Evolutionary conservation across 2,329 filamentous ascomycete genomes (phyloP).

Genomic region (Hortaea werneckii): DNA sequence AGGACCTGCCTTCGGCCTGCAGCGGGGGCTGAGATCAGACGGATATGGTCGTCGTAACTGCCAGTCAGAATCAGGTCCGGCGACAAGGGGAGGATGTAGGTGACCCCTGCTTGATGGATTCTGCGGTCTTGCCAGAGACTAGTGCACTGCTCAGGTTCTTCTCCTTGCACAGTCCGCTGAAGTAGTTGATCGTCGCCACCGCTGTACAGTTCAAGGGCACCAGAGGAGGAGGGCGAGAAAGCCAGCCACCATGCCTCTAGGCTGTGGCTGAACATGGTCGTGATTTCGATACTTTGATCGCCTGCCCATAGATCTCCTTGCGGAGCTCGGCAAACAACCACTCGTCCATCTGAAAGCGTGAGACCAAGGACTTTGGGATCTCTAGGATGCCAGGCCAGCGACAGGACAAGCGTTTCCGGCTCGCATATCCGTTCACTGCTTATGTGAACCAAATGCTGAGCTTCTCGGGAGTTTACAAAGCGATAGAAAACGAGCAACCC

Average conservation of each 20-base stretch:
- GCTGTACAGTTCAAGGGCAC: slow-evolving; percentile 43
- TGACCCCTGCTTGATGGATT: slow-evolving; percentile 73
- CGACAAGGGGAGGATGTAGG: slow-evolving; percentile 66
- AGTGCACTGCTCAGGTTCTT: neutral
- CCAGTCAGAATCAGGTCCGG: slow-evolving; percentile 64
- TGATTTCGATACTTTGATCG: slow-evolving; percentile 12
- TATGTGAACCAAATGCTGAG: slow-evolving; percentile 27
- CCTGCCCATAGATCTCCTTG: slow-evolving; percentile 33
- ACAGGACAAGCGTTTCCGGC: slow-evolving; percentile 55
- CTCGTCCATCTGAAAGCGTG: slow-evolving; percentile 59
- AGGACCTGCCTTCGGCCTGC: slow-evolving; percentile 42
- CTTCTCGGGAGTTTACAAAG: slow-evolving; percentile 25
- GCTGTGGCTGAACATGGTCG: slow-evolving; percentile 30
- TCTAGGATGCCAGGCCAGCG: slow-evolving; percentile 62
- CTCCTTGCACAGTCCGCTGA: slow-evolving; percentile 21
- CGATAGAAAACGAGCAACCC: slow-evolving; percentile 58
- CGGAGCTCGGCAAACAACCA: slow-evolving; percentile 29
- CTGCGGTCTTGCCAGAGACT: slow-evolving; percentile 38
- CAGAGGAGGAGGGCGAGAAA: slow-evolving; percentile 39
- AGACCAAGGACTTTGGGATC: slow-evolving; percentile 49
- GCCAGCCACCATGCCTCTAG: slow-evolving; percentile 68
- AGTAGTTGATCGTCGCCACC: slow-evolving; percentile 68
- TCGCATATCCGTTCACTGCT: slow-evolving; percentile 37
- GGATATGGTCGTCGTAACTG: slow-evolving; percentile 79
- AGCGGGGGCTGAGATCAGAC: slow-evolving; percentile 46